Evolutionary conservation across 768 basidiomycete species (phyloP).

Genomic region (Leucocoprinus sp.): DNA sequence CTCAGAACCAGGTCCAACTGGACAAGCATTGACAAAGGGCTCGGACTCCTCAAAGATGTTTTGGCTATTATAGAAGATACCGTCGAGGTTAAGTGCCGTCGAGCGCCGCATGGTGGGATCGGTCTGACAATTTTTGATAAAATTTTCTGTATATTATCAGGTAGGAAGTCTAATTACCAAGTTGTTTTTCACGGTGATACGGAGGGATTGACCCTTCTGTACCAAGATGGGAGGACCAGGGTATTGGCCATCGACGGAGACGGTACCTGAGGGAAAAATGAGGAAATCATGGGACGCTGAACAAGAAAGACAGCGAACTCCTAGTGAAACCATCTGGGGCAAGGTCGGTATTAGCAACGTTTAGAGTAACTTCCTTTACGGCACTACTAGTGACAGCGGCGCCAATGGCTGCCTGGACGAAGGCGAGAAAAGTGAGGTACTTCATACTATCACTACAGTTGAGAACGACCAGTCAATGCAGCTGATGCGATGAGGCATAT

Average conservation of each 20-base stretch:
- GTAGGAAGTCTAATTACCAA: slow-evolving; percentile 32
- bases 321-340: slow-evolving; percentile 33
- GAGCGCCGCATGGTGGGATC: slow-evolving; percentile 40
- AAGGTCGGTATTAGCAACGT: slow-evolving; percentile 29
- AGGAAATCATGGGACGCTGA: neutral
- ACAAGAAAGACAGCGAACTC: slow-evolving; percentile 3
- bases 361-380: slow-evolving; percentile 20
- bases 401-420: slow-evolving; percentile 18
- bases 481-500: slow-evolving; percentile 2
- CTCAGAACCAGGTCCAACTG: slow-evolving; percentile 30
- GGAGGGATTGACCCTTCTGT: slow-evolving; percentile 17
- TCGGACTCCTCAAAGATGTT: slow-evolving; percentile 13
- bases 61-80: slow-evolving; percentile 19
- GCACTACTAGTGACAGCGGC: slow-evolving; percentile 10
- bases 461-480: slow-evolving; percentile 3
- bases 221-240: slow-evolving; percentile 25
- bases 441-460: slow-evolving; percentile 5
- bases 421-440: slow-evolving; percentile 7
- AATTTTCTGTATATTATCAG: slow-evolving; percentile 11
- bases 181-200: neutral
- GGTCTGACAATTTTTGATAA: slow-evolving; percentile 30
- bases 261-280: slow-evolving; percentile 13
- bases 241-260: slow-evolving; percentile 20
- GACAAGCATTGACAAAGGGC: slow-evolving; percentile 37
- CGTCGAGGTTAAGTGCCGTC: slow-evolving; percentile 33